Evolutionary conservation across 2,329 filamentous ascomycete genomes (phyloP).

Genomic region (Hypoxylon sp.): DNA sequence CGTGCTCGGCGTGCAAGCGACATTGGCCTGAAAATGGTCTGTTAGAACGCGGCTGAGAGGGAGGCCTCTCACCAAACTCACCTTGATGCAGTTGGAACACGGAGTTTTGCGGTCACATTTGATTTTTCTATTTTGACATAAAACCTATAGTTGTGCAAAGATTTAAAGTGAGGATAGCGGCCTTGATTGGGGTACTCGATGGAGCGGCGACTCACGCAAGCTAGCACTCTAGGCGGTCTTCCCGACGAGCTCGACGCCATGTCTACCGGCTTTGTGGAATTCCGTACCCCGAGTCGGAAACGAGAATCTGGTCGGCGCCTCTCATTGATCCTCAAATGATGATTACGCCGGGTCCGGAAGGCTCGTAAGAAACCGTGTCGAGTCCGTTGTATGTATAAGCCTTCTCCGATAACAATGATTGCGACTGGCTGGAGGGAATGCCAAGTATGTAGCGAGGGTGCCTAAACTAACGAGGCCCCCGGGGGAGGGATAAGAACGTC

Average conservation of each 20-base stretch:
- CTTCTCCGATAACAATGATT: conserved; percentile 2
- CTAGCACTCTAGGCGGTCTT: conserved; percentile 49
- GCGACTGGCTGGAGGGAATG: conserved; percentile 15
- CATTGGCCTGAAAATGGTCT: conserved; percentile 62
- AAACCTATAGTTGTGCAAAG: conserved; percentile 65
- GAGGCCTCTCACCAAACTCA: conserved; percentile 48
- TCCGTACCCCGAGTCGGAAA: conserved; percentile 25
- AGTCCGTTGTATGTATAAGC: conserved; percentile 13
- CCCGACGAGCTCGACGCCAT: conserved; percentile 47
- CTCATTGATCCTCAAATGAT: conserved; percentile 23
- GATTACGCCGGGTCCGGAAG: not conserved
- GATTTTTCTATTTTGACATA: conserved; percentile 73
- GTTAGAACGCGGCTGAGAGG: conserved; percentile 19
- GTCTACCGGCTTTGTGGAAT: conserved; percentile 20
- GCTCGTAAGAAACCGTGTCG: not conserved
- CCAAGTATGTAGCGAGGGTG: conserved; percentile 28
- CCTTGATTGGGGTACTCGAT: conserved; percentile 8
- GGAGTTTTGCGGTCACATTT: conserved; percentile 71
- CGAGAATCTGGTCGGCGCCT: conserved; percentile 12
- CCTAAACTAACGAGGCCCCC: conserved; percentile 15
- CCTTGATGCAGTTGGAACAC: conserved; percentile 72
- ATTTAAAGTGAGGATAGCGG: conserved; percentile 24
- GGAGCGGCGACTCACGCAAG: conserved; percentile 41
- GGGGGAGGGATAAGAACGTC: not conserved
- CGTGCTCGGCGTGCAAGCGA: conserved; percentile 70